These are phyloP conservation scores for Colletotrichum somersetense DNA, from an alignment of 2,329 filamentous ascomycete species.

Conservation along the genomic window DNA sequence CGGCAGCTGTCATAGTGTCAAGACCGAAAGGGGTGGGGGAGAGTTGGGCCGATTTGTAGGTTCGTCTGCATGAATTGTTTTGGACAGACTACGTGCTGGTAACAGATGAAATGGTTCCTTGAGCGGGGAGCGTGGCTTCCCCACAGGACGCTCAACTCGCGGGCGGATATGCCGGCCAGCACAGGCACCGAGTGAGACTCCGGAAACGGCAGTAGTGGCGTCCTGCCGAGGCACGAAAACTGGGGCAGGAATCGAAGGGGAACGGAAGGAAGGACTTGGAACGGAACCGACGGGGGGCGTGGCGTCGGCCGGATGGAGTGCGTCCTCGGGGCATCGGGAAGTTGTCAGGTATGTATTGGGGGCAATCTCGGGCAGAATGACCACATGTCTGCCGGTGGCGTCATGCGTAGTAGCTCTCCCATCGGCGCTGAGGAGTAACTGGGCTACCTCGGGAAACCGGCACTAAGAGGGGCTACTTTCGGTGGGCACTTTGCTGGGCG, in stretches of 20 bases:
- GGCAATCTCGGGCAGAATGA: constrained; percentile 14
- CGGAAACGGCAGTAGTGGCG: constrained; percentile 17
- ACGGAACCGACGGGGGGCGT: background rate
- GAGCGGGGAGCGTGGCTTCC: background rate
- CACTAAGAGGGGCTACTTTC: background rate
- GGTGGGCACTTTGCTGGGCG: background rate
- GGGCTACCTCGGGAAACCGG: constrained; percentile 26
- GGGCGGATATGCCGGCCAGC: constrained; percentile 30
- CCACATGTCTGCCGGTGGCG: constrained; percentile 6
- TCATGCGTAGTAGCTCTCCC: background rate
- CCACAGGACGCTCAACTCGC: constrained; percentile 15
- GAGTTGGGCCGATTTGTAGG: background rate
- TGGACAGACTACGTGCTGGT: background rate
- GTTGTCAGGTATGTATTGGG: constrained; percentile 25
- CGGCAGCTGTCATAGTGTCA: background rate
- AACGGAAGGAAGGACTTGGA: background rate
- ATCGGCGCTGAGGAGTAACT: background rate
- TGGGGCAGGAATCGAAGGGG: constrained; percentile 21
- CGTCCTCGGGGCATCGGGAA: constrained; percentile 30
- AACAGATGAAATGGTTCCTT: background rate
- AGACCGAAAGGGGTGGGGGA: background rate
- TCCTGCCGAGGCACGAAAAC: constrained; percentile 29
- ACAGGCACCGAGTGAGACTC: constrained; percentile 8
- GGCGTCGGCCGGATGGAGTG: constrained; percentile 28
- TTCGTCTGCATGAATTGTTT: background rate